Evolutionary conservation across 257 asterid species (phyloP), one percentile per base, ranked within the genome.

Genomic region (Jaltomata sinuosa): DNA sequence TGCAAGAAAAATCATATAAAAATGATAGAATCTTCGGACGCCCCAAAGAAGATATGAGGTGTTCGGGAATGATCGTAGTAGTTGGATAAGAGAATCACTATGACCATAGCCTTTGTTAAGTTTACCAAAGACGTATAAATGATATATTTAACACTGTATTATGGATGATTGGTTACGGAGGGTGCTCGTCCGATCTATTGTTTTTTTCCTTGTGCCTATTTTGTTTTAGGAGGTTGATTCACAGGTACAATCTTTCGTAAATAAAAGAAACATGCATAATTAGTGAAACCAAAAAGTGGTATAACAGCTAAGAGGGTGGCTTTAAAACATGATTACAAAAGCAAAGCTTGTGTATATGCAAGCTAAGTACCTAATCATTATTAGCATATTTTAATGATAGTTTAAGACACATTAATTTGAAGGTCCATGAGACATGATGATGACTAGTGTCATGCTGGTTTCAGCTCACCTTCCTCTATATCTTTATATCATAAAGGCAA

Each of bases 291-390:
- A 2, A 36, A 65, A 65, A 55, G 38, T 29, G 84, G 25, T 38
- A 79, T 83, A 86, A 90, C 92, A 88, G 92, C 91, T 85, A 88
- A 85, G 62, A 76, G 49, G 53, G 87, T 86, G 74, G 84, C 84
- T 82, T 59, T 55, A 80, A 29, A 82, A 49, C 82, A 88, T 91
- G 90, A 91, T 90, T 83, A 65, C 69, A 83, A 38, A 76, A 40
- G 71, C 61, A 42, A 36, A 71, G 61, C 52, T 55, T 83, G 83
- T 86, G 11, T n/a, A 77, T 68, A 61, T 87, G 88, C 71, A 77
- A 65, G 83, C 54, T 83, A 87, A 90, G 45, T 27, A 49, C 64
- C 45, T 77, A 77, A 84, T 84, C 57, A 79, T 82, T 50, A 12
- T 65, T 68, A 62, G 79, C 83, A 86, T 72, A 80, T 78, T 27